Evolutionary conservation across 305 asterid genomes (phyloP).

Genomic region (Fraxinus angustifolia): DNA sequence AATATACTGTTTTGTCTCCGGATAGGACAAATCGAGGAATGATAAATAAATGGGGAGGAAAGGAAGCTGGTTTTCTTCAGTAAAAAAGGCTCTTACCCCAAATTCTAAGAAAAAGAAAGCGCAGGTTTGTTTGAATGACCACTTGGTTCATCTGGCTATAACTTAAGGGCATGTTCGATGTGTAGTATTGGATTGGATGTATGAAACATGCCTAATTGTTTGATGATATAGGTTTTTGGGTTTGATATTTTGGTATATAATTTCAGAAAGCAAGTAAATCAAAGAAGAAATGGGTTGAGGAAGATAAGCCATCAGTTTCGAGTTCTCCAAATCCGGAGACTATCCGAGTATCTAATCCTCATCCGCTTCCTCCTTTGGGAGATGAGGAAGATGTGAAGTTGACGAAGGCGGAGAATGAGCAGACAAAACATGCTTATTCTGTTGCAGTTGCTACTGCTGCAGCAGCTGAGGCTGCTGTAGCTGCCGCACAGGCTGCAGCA

Average conservation of each 20-base stretch:
- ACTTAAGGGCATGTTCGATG: background rate
- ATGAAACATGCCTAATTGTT: background rate
- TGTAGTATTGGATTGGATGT: background rate
- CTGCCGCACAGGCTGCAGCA: slow-evolving; percentile 67
- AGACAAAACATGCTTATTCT: slow-evolving; percentile 57
- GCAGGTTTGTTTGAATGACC: slow-evolving; percentile 34
- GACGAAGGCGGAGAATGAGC: slow-evolving; percentile 57
- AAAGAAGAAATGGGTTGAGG: slow-evolving; percentile 42
- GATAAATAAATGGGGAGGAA: slow-evolving; percentile 66
- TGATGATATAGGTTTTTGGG: background rate
- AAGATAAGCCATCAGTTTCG: slow-evolving; percentile 44
- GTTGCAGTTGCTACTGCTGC: slow-evolving; percentile 76
- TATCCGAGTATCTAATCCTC: slow-evolving; percentile 44
- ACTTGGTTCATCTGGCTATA: background rate
- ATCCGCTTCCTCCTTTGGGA: slow-evolving; percentile 47
- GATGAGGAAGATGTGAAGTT: slow-evolving; percentile 61
- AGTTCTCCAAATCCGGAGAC: slow-evolving; percentile 40
- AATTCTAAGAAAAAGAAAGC: slow-evolving; percentile 52
- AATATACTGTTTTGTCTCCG: slow-evolving; percentile 5
- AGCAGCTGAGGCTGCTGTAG: slow-evolving; percentile 72
- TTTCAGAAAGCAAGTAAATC: slow-evolving; percentile 51
- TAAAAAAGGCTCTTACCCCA: slow-evolving; percentile 82
- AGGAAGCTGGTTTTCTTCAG: slow-evolving; percentile 87
- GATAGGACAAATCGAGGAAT: slow-evolving; percentile 37
- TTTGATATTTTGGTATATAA: slow-evolving; percentile 2